Base-by-base conservation (phyloP, 1,139 yeast species). In the Diutina mesorugosa region DNA sequence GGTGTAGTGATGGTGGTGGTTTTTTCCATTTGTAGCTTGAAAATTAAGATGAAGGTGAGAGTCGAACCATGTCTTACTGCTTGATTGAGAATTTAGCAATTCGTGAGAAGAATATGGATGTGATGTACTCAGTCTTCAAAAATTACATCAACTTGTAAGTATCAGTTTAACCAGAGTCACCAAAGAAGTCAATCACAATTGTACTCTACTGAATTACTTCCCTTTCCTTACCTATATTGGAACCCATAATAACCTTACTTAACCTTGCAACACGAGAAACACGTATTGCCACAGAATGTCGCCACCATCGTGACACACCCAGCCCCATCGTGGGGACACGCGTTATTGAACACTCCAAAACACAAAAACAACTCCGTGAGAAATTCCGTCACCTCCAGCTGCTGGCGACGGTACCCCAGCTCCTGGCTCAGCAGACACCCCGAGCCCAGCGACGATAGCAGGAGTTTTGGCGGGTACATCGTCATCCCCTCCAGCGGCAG, bases 221-320 rank as follows among this genome's bases (percentile, higher is more conserved):
- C 38, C 9, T 32, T 32, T 10, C 38, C 9, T 32, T 32, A 35
- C 14, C 41, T n/a, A 4, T 35, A n/a, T 35, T 10, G 2, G 9
- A 35, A 35, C 41, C 41, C 14, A 45, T 45, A 45, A 21, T 21
- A 21, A 7, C 28, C 21, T 47, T 30, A 50, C 28, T 50, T 50
- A 10, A 50, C 53, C 28, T 32, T 50, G 32, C 53, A 50, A 32
- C 53, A 50, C 18, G 53, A 50, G 21, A 29, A 50, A 18, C 32
- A 9, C 9, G 53, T 50, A 32, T 50, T 50, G 12, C 53, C 53
- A 50, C 53, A 50, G 18, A 50, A 50, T n/a, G 45, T 30, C 28
- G 53, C 53, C 28, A 32, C 32, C 53, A 50, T 50, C 18, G 53
- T 32, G 10, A 50, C 32, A 18, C 53, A 50, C 41, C 53, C 53